These are phyloP conservation scores for Penicillium lagena DNA, from an alignment of 495 filamentous ascomycete species.

Conservation along the genomic window DNA sequence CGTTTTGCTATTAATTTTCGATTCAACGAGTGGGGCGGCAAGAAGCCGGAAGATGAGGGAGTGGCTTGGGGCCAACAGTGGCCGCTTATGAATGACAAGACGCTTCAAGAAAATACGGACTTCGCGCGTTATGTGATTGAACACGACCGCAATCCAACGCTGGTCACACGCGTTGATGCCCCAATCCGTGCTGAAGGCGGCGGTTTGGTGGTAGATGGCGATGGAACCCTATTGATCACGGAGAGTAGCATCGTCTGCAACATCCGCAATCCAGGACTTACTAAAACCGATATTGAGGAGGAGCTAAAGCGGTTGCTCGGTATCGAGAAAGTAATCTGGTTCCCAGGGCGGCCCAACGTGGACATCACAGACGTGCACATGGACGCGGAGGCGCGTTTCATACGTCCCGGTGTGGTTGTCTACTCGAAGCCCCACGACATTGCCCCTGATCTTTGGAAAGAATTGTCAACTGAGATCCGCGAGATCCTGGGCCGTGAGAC, in stretches of 20 bases:
- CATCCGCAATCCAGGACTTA: slow-evolving; percentile 16
- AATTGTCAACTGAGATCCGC: slow-evolving; percentile 14
- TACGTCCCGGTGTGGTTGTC: slow-evolving; percentile 17
- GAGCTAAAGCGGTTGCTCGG: slow-evolving; percentile 19
- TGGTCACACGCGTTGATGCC: slow-evolving; percentile 12
- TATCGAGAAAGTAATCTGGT: slow-evolving; percentile 22
- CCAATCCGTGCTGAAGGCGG: slow-evolving; percentile 18
- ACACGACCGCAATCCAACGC: slow-evolving; percentile 5
- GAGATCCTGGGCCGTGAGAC: slow-evolving; percentile 10
- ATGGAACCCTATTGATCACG: slow-evolving; percentile 20
- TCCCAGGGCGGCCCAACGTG: slow-evolving; percentile 14
- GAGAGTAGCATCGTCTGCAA: slow-evolving; percentile 23
- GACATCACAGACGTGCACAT: slow-evolving; percentile 23
- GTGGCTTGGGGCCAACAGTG: slow-evolving; percentile 11
- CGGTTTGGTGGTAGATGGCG: slow-evolving; percentile 17
- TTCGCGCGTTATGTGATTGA: slow-evolving; percentile 17
- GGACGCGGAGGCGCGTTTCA: slow-evolving; percentile 19
- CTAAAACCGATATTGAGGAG: slow-evolving; percentile 11
- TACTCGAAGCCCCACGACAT: slow-evolving; percentile 10
- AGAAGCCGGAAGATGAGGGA: slow-evolving; percentile 11
- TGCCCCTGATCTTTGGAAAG: slow-evolving; percentile 11
- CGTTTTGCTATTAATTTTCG: slow-evolving; percentile 18
- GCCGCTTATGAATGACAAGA: slow-evolving; percentile 10
- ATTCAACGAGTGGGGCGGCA: slow-evolving; percentile 24
- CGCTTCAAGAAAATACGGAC: slow-evolving; percentile 12